phyloP scores from a whole-genome alignment of 1,284 basidiomycete genomes.

The Cystobasidium sp. region DNA sequence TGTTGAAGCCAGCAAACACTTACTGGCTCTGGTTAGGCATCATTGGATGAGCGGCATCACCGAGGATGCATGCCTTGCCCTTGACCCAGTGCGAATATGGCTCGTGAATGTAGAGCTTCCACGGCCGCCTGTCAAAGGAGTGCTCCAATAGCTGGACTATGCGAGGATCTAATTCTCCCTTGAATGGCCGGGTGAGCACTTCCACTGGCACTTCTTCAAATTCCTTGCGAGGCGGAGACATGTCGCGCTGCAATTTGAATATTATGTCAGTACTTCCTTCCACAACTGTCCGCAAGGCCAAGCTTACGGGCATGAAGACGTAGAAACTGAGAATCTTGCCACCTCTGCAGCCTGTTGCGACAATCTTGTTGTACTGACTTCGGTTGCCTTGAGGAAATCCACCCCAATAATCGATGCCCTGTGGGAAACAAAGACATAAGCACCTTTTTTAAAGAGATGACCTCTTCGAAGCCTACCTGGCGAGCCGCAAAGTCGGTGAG shows the following conservation, averaged over 20 bases:
- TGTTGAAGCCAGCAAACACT: background rate
- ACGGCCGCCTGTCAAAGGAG: constrained; percentile 57
- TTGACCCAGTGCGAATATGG: constrained; percentile 55
- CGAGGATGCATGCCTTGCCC: constrained; percentile 52
- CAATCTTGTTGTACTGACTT: constrained; percentile 58
- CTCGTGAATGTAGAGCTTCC: constrained; percentile 58
- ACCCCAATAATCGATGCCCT: constrained; percentile 57
- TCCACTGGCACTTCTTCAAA: constrained; percentile 56
- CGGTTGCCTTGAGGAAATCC: constrained; percentile 51
- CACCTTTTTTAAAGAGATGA: background rate
- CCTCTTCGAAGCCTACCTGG: constrained; percentile 42
- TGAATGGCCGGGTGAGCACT: constrained; percentile 55
- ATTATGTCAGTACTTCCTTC: background rate
- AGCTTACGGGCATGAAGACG: constrained; percentile 54
- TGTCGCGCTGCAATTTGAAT: constrained; percentile 46
- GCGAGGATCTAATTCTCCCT: constrained; percentile 55
- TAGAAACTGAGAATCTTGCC: constrained; percentile 58
- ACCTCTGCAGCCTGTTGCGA: constrained; percentile 57
- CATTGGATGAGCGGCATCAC: constrained; percentile 57
- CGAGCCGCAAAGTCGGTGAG: constrained; percentile 54
- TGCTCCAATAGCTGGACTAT: constrained; percentile 55
- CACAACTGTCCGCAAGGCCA: background rate
- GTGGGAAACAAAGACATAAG: background rate
- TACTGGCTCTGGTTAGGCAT: constrained; percentile 53
- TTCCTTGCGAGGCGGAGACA: constrained; percentile 57